These are phyloP conservation scores for Saccharomycopsis selenospora DNA, from an alignment of 805 yeast genomes.

Conservation along the genomic window DNA sequence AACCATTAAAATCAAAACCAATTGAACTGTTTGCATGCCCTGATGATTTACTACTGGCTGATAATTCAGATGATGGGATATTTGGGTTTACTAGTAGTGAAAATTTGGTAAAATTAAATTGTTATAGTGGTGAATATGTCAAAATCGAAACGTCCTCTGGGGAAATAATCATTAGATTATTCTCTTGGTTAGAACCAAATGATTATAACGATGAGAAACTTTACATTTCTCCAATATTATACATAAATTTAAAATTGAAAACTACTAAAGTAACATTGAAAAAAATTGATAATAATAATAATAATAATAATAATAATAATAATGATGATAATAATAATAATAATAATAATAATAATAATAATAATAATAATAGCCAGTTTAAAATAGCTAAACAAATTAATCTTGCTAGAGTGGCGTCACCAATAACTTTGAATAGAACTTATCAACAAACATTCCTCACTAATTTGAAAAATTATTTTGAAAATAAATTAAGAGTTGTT, in stretches of 20 bases:
- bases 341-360: not conserved
- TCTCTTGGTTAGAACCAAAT: slow-evolving; percentile 62
- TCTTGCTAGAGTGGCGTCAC: slow-evolving; percentile 61
- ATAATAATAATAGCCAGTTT: slow-evolving; percentile 16
- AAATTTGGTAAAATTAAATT: slow-evolving; percentile 50
- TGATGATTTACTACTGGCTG: too few species aligned
- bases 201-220: slow-evolving; percentile 33
- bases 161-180: slow-evolving; percentile 28
- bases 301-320: slow-evolving; percentile 23
- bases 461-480: slow-evolving; percentile 57
- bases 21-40: too few species aligned
- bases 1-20: too few species aligned
- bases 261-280: slow-evolving; percentile 24
- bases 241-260: slow-evolving; percentile 41
- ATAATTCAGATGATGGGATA: slow-evolving; percentile 39
- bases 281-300: slow-evolving; percentile 9
- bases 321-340: slow-evolving; percentile 23
- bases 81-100: slow-evolving; percentile 39
- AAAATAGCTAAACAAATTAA: slow-evolving; percentile 54
- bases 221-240: slow-evolving; percentile 57
- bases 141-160: slow-evolving; percentile 24
- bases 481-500: slow-evolving; percentile 49
- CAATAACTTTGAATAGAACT: slow-evolving; percentile 56
- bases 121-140: slow-evolving; percentile 64
- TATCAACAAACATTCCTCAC: slow-evolving; percentile 55